Conservation (phyloP, 768 basidiomycete genomes). For the Dacryopinax primogenitus region DNA sequence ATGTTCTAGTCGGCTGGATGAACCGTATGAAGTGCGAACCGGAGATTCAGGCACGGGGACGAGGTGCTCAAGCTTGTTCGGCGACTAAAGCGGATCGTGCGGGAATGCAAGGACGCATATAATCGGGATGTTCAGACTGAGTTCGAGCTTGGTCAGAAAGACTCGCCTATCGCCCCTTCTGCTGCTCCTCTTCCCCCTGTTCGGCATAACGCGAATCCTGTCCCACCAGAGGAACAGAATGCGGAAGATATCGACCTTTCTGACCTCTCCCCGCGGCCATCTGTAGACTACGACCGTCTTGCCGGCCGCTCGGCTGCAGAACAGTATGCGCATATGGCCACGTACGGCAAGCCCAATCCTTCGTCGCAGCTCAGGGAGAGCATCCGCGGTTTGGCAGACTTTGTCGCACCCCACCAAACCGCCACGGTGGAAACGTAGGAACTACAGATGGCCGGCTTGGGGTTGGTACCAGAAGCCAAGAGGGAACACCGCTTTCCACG, state of each 20-base stretch:
- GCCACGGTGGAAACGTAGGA: too few species aligned
- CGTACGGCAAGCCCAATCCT: slow-evolving; percentile 2
- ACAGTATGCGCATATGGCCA: background rate
- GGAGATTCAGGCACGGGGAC: slow-evolving; percentile 24
- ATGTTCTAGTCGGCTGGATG: slow-evolving; percentile 63
- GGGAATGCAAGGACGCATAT: slow-evolving; percentile 48
- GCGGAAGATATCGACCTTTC: slow-evolving; percentile 4
- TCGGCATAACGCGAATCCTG: background rate
- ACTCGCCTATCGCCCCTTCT: background rate
- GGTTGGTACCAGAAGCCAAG: too few species aligned
- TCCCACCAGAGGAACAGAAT: background rate
- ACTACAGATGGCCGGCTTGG: too few species aligned
- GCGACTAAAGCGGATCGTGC: slow-evolving; percentile 68
- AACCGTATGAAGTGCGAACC: slow-evolving; percentile 65
- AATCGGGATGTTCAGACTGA: slow-evolving; percentile 9
- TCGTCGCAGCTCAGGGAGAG: background rate
- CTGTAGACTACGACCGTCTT: background rate
- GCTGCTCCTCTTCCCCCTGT: background rate
- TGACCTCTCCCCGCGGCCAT: background rate
- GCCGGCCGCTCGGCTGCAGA: slow-evolving; percentile 1
- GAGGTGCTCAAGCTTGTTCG: slow-evolving; percentile 55
- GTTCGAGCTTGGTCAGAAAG: slow-evolving; percentile 11
- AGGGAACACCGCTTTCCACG: too few species aligned
- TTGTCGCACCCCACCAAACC: too few species aligned
- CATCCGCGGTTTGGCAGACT: background rate